These are phyloP conservation scores for Aspergillus quadrilineatus DNA, from an alignment of 2,329 filamentous ascomycete genomes.

Conservation along the genomic window DNA sequence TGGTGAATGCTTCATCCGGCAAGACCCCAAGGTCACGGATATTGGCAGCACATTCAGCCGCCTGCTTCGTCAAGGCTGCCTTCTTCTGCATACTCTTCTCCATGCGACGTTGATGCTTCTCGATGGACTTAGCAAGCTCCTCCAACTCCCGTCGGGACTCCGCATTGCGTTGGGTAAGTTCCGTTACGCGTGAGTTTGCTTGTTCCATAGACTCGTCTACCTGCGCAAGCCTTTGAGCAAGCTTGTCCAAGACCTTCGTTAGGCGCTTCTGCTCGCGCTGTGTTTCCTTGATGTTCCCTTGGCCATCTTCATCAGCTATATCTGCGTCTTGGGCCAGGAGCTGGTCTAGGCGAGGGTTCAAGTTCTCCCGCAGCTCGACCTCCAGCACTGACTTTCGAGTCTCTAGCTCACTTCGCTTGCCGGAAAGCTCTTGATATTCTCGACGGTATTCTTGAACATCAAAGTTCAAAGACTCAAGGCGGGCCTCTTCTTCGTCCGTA, in stretches of 20 bases:
- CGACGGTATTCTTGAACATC: conserved; percentile 72
- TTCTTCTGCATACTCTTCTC: conserved; percentile 91
- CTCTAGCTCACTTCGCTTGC: conserved; percentile 73
- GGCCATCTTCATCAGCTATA: conserved; percentile 54
- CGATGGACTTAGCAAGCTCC: conserved; percentile 73
- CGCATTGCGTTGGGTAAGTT: conserved; percentile 58
- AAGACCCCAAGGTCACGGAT: conserved; percentile 92
- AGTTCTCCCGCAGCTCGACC: conserved; percentile 81
- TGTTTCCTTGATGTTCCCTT: conserved; percentile 71
- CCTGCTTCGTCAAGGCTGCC: conserved; percentile 72
- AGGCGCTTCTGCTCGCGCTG: conserved; percentile 79
- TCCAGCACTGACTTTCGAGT: conserved; percentile 79
- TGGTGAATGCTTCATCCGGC: conserved; percentile 89
- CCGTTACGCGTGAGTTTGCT: conserved; percentile 53
- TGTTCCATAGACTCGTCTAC: conserved; percentile 72
- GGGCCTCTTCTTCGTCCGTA: conserved; percentile 75
- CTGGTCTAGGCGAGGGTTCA: conserved; percentile 83
- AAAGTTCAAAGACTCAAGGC: conserved; percentile 69
- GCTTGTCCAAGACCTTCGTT: conserved; percentile 63
- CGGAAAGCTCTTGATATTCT: conserved; percentile 73
- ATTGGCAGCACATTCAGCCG: conserved; percentile 77
- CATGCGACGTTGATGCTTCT: conserved; percentile 83
- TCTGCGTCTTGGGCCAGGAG: conserved; percentile 76
- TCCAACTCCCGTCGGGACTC: conserved; percentile 71
- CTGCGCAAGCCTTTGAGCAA: conserved; percentile 69